Percentiles rank a stretch among this genome's conserved stretches.
Conservation (phyloP, 352 stramenopile species). For the Globisporangium paroecandrum region DNA sequence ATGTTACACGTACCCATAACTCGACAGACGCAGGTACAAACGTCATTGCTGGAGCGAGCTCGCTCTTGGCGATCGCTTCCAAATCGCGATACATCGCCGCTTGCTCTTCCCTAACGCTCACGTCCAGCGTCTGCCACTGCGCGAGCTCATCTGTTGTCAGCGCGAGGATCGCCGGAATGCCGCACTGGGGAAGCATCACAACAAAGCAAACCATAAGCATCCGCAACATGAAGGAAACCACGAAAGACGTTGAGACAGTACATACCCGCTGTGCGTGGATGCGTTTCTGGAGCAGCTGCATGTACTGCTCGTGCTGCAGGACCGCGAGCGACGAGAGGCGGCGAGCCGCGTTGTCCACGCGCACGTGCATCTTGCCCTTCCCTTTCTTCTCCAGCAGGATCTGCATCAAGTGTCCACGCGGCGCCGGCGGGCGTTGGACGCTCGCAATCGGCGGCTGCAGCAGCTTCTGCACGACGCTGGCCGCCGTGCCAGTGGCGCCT, state of each 20-base stretch:
- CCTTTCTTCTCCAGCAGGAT: conserved; percentile 33
- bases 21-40: conserved; percentile 20
- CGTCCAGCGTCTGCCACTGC: conserved; percentile 37
- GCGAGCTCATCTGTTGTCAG: conserved; percentile 38
- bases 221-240: not conserved
- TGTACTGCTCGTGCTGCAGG: conserved; percentile 47
- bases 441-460: not conserved
- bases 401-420: conserved; percentile 30
- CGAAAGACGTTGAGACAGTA: not conserved
- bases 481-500: not conserved
- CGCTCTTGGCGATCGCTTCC: conserved; percentile 22
- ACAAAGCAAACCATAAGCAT: not conserved
- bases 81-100: conserved; percentile 20
- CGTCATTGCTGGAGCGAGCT: conserved; percentile 18
- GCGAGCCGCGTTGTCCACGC: conserved; percentile 29
- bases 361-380: conserved; percentile 13
- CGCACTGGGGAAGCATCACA: conserved; percentile 25
- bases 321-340: conserved; percentile 50
- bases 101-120: conserved; percentile 37
- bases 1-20: conserved; percentile 25
- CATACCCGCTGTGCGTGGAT: conserved; percentile 41
- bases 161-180: conserved; percentile 54
- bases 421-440: conserved; percentile 1
- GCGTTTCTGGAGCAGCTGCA: conserved; percentile 42
- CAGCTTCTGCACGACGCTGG: not conserved